phyloP scores from a whole-genome alignment of 2,329 filamentous ascomycete genomes.

The Microcyclosporella mali region DNA sequence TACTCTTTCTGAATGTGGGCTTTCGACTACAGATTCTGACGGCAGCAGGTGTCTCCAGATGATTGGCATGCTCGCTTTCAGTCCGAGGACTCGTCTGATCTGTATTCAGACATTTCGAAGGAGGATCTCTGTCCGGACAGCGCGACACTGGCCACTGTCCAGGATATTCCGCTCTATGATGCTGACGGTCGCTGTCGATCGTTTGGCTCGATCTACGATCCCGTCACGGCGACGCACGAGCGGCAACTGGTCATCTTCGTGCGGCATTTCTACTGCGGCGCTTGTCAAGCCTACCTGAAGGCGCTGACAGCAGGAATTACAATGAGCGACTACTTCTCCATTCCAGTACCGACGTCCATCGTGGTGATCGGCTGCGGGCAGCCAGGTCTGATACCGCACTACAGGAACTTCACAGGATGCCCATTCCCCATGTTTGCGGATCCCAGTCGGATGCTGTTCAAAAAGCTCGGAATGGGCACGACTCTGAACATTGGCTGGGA shows the following conservation, averaged over 20 bases:
- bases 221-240: slow-evolving; percentile 35
- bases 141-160: slow-evolving; percentile 27
- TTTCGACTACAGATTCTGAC: too few species aligned
- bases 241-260: slow-evolving; percentile 37
- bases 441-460: slow-evolving; percentile 31
- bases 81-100: slow-evolving; percentile 24
- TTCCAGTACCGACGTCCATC: slow-evolving; percentile 33
- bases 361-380: slow-evolving; percentile 35
- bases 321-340: slow-evolving; percentile 32
- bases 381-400: slow-evolving; percentile 32
- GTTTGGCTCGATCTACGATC: slow-evolving; percentile 59
- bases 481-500: slow-evolving; percentile 29
- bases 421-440: slow-evolving; percentile 36
- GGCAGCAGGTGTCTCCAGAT: slow-evolving; percentile 15
- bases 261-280: slow-evolving; percentile 39
- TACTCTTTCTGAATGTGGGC: background rate
- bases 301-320: slow-evolving; percentile 30
- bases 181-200: slow-evolving; percentile 52
- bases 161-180: slow-evolving; percentile 50
- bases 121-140: slow-evolving; percentile 30
- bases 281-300: slow-evolving; percentile 35
- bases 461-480: slow-evolving; percentile 32
- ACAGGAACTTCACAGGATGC: slow-evolving; percentile 31
- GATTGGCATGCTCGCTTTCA: slow-evolving; percentile 34
- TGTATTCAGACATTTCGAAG: slow-evolving; percentile 7